Percentiles rank a stretch among this genome's conserved stretches.
phyloP scores from a whole-genome alignment of 2,329 filamentous ascomycete species.

The Paecilomyces dactylethromorphus region DNA sequence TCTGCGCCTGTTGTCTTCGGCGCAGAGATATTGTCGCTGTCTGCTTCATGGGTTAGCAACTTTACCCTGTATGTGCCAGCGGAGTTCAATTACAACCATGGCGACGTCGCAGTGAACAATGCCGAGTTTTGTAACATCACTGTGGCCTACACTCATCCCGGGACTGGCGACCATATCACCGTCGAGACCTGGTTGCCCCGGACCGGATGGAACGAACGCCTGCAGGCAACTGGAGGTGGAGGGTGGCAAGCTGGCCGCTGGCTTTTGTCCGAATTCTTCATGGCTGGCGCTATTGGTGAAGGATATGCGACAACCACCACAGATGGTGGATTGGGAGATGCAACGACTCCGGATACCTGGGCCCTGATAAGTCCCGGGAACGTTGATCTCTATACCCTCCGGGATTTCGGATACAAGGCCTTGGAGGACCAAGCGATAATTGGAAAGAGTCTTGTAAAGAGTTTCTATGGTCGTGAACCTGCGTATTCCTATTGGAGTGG shows the following conservation, averaged over 20 bases:
- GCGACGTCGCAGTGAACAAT: constrained; percentile 1
- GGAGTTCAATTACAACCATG: constrained; percentile 7
- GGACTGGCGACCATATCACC: constrained; percentile 25
- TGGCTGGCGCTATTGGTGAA: constrained; percentile 6
- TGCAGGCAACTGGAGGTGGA: constrained; percentile 35
- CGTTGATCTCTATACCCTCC: constrained; percentile 9
- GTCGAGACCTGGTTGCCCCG: constrained; percentile 26
- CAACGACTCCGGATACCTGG: constrained; percentile 1
- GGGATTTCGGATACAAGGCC: constrained; percentile 22
- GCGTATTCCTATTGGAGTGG: constrained; percentile 14
- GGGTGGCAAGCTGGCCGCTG: constrained; percentile 17
- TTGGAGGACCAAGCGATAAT: constrained; percentile 21
- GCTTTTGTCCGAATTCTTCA: constrained; percentile 6
- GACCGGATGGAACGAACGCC: constrained; percentile 28
- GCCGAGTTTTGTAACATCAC: constrained; percentile 32
- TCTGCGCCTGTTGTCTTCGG: constrained; percentile 8
- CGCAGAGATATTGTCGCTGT: constrained; percentile 12
- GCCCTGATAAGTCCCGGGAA: constrained; percentile 6
- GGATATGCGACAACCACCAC: constrained; percentile 7
- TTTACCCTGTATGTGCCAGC: constrained; percentile 3
- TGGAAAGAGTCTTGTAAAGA: constrained; percentile 3
- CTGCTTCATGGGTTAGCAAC: constrained; percentile 9
- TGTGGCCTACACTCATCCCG: constrained; percentile 32
- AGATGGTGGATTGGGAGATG: constrained; percentile 7
- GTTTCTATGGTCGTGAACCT: constrained; percentile 4